Evolutionary conservation across 352 stramenopile species (phyloP), one percentile per base, ranked within the genome.

Genomic region (Globisporangium viniferum): DNA sequence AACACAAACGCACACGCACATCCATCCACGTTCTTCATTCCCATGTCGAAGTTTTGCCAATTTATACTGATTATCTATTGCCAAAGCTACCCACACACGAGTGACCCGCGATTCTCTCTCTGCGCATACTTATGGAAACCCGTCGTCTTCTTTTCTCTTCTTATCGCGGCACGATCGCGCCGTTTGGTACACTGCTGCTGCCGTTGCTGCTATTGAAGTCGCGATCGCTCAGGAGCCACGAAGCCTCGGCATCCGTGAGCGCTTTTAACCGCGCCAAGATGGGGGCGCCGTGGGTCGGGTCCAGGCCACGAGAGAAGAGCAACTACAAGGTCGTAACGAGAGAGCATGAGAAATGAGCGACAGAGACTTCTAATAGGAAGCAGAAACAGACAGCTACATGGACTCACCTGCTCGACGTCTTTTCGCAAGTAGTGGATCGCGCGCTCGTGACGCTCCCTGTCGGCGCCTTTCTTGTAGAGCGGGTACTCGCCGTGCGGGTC

Each of bases 401-500:
- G 0, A 36, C 72, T 36, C 71, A 96, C 88, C 85, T 96, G 88
- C 64, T 96, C 85, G 39, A 94, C 81, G 55, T 96, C 73, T 70
- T 93, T 93, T 15, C 79, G 74, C 61, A 96, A 64, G 64, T 90
- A 94, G 53, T 81, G 76, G 61, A 92, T 90, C 10, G 85, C 88
- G 33, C 86, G 85, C 64, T 94, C 88, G 62, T 91, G 87, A 0
- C 85, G 85, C 0, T 96, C 88, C 12, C 77, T 85, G 61, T 96
- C 88, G 8, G 82, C 80, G 2, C 86, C 86, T 67, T 86, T 91
- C 62, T 85, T 89, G 69, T 93, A 96, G 10, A 96, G 74, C 51
- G 88, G 88, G 64, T 94, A 96, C 56, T 96, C 88, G 49, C 78
- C 82, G 48, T 82, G 70, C 53, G 84, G 73, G 41, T 94, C 88